Conservation (phyloP, 2,329 filamentous ascomycete species). For the Raffaelea albimanens region DNA sequence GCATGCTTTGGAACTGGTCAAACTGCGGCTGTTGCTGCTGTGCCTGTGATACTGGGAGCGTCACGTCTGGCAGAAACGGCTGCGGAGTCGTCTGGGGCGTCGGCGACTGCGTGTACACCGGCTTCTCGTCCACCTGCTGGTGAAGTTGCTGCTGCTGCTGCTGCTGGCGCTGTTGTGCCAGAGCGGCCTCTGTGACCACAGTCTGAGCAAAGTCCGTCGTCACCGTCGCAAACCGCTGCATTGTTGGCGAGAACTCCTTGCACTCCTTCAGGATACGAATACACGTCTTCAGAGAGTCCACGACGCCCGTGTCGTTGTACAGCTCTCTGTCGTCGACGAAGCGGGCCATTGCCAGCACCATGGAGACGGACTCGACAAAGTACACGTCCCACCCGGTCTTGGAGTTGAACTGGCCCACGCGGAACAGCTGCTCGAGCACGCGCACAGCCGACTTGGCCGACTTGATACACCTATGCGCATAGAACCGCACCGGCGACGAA, state of each 20-base stretch:
- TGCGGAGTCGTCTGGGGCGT: not conserved
- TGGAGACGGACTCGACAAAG: constrained; percentile 11
- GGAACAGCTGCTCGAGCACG: constrained; percentile 9
- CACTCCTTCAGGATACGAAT: constrained; percentile 9
- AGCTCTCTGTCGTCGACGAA: constrained; percentile 7
- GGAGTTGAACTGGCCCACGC: constrained; percentile 10
- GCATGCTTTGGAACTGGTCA: not conserved
- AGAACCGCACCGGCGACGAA: not conserved
- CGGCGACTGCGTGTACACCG: not conserved
- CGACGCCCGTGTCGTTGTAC: constrained; percentile 5
- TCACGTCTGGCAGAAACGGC: too few species aligned
- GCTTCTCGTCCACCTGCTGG: not conserved
- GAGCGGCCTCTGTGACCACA: constrained; percentile 1
- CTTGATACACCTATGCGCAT: constrained; percentile 7
- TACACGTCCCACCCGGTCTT: constrained; percentile 15
- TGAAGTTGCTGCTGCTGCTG: not conserved
- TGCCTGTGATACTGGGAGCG: not conserved
- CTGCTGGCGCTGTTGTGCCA: not conserved
- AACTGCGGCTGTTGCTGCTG: not conserved
- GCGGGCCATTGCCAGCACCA: constrained; percentile 12
- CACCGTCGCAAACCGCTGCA: constrained; percentile 11
- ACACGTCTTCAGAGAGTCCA: constrained; percentile 7
- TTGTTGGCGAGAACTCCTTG: constrained; percentile 12
- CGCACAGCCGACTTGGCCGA: constrained; percentile 10
- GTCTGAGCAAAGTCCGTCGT: constrained; percentile 10